Conservation (phyloP, 495 filamentous ascomycete species). For the Aspergillus ellipticus region DNA sequence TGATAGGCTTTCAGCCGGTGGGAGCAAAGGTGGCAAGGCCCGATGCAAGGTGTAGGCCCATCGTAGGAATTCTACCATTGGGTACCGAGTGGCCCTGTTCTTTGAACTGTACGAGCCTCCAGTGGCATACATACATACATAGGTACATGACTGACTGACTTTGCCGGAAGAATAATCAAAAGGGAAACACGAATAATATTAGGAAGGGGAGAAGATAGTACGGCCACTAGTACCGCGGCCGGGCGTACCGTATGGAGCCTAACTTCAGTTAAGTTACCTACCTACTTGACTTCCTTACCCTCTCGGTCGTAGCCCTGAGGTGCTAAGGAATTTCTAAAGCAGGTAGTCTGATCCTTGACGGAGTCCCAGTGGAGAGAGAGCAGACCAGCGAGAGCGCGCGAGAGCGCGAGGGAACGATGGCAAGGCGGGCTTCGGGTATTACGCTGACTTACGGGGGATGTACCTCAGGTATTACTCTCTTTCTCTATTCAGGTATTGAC, state of each 20-base stretch:
- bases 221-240: slow-evolving; percentile 17
- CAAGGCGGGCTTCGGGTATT: neutral
- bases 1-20: neutral
- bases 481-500: neutral
- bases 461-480: too few species aligned
- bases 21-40: slow-evolving; percentile 3
- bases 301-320: neutral
- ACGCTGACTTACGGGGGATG: neutral
- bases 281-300: slow-evolving; percentile 1
- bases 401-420: too few species aligned
- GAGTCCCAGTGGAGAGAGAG: neutral
- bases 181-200: slow-evolving; percentile 18
- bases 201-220: slow-evolving; percentile 21
- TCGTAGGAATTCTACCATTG: slow-evolving; percentile 3
- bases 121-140: neutral
- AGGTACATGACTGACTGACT: neutral
- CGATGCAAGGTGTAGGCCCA: neutral
- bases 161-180: slow-evolving; percentile 13
- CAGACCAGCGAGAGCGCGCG: too few species aligned
- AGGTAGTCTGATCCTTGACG: neutral
- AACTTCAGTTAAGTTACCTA: slow-evolving; percentile 1
- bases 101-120: neutral
- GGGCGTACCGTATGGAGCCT: slow-evolving; percentile 9
- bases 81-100: slow-evolving; percentile 5
- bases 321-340: neutral